Evolutionary conservation across 208 protist genomes (phyloP), one percentile per base, ranked within the genome.

Genomic region (Acanthamoeba sp.): DNA sequence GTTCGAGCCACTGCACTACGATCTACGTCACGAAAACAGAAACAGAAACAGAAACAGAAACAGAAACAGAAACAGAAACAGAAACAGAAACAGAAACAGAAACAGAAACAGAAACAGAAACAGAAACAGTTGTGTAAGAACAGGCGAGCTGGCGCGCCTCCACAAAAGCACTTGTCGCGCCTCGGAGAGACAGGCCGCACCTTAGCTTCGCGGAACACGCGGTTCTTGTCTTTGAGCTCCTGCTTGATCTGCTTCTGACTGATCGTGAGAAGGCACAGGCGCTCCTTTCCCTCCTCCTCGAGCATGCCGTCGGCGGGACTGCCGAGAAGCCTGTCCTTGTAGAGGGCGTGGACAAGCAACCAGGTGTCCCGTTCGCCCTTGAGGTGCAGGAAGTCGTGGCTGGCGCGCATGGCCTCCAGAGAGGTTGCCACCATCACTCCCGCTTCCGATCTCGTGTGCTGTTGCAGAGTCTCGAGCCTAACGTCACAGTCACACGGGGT

Each of bases 211-310:
- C 73, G 34, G 42, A 84, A 84, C 42, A 16, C 38, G 4, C 42
- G 73, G 16, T 16, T 50, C 5, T 16, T 4, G 2, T 84, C 38
- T 36, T 36, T 40, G 18, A 84, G 34, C 2, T 84, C 73, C 42
- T 84, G 16, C 42, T 84, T 84, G 42, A 84, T 84, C 34, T 42
- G 73, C 73, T 84, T 84, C 42, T 84, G 73, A 18, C 73, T 84
- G 29, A 84, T 29, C 5, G 38, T 84, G 18, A 84, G 59, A 24
- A 32, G 4, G 59, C 20, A 14, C 59, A 24, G 59, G 7, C 20
- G n/a, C 18, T 66, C 27, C 59, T 66, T 66, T 6, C n/a, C 59
- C 7, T 48, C 42, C 59, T 66, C 27, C 7, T 9, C 5, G 59
- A 66, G 2, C 7, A 24, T 16, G 14, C 18, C 27, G 7, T 3